These are phyloP conservation scores for Erodium maritimum DNA, from an alignment of 345 rosid genomes.

Conservation along the genomic window DNA sequence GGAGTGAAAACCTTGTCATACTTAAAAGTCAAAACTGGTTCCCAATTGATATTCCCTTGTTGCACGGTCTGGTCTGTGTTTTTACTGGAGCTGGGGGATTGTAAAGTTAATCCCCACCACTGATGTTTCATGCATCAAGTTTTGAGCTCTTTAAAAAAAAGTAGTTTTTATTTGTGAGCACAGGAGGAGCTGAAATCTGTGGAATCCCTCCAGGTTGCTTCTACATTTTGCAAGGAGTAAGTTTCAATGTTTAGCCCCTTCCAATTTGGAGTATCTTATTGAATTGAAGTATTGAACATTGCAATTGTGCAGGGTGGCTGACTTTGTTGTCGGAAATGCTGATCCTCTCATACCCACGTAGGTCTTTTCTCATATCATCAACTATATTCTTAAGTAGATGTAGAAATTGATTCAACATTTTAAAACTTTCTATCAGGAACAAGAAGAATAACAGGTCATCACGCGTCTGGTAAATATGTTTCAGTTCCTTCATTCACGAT, in stretches of 20 bases:
- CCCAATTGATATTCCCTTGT: too few species aligned
- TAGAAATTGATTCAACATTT: too few species aligned
- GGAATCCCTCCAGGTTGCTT: slow-evolving; percentile 14
- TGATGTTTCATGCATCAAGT: too few species aligned
- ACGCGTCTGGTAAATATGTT: slow-evolving; percentile 67
- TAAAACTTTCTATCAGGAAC: slow-evolving; percentile 37
- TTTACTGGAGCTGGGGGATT: too few species aligned
- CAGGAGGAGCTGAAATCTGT: slow-evolving; percentile 24
- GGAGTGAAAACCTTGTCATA: background rate
- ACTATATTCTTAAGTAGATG: too few species aligned
- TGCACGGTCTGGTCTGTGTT: too few species aligned
- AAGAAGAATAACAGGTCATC: slow-evolving; percentile 41
- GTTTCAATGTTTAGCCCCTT: too few species aligned
- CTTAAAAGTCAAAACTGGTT: too few species aligned
- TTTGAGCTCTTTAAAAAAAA: too few species aligned
- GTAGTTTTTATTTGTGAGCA: background rate
- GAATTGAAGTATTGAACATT: slow-evolving; percentile 6
- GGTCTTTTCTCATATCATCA: background rate
- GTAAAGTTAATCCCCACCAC: too few species aligned
- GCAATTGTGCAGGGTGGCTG: slow-evolving; percentile 17
- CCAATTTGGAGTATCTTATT: too few species aligned
- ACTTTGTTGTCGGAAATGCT: background rate
- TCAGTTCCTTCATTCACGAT: too few species aligned
- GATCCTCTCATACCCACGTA: background rate
- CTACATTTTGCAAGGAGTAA: slow-evolving; percentile 24